A percentile compares a stretch with the other conserved stretches of the same genome.
Evolutionary conservation across 2,329 filamentous ascomycete genomes (phyloP).

Genomic region (Thelonectria olida): DNA sequence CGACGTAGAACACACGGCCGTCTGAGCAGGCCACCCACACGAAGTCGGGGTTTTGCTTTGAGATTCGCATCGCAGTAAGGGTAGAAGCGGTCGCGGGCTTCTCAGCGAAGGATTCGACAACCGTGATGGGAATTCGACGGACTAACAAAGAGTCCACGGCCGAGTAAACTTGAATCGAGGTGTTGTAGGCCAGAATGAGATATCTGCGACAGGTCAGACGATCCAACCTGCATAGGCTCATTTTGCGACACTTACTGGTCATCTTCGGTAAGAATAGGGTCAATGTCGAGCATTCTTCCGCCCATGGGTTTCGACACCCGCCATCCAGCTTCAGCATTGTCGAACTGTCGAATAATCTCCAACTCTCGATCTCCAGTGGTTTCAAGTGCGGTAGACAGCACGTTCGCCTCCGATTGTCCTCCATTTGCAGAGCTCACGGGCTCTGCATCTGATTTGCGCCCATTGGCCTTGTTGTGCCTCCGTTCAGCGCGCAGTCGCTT

Average conservation of each 20-base stretch:
- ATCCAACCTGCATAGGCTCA: not conserved
- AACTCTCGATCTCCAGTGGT: conserved; percentile 32
- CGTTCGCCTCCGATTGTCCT: conserved; percentile 27
- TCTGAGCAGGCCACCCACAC: conserved; percentile 70
- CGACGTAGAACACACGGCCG: conserved; percentile 64
- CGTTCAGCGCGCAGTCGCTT: conserved; percentile 51
- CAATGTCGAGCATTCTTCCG: conserved; percentile 71
- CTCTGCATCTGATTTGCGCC: conserved; percentile 25
- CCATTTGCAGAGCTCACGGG: conserved; percentile 18
- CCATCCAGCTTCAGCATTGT: conserved; percentile 57
- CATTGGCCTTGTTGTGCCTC: conserved; percentile 42
- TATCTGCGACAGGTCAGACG: conserved; percentile 58
- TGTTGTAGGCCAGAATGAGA: conserved; percentile 78
- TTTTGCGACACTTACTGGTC: conserved; percentile 62
- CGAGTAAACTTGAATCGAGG: conserved; percentile 82
- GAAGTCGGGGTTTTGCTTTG: conserved; percentile 52
- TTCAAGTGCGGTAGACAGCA: conserved; percentile 24
- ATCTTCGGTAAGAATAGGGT: conserved; percentile 69
- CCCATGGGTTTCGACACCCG: conserved; percentile 71
- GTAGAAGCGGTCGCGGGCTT: conserved; percentile 39
- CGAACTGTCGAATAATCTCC: conserved; percentile 40
- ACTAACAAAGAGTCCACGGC: conserved; percentile 82
- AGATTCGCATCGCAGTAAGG: conserved; percentile 54
- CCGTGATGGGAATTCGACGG: conserved; percentile 70
- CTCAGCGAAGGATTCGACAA: conserved; percentile 38